These are phyloP conservation scores for Vitis rotundifolia DNA, from an alignment of 164 flowering plant species.

Conservation along the genomic window DNA sequence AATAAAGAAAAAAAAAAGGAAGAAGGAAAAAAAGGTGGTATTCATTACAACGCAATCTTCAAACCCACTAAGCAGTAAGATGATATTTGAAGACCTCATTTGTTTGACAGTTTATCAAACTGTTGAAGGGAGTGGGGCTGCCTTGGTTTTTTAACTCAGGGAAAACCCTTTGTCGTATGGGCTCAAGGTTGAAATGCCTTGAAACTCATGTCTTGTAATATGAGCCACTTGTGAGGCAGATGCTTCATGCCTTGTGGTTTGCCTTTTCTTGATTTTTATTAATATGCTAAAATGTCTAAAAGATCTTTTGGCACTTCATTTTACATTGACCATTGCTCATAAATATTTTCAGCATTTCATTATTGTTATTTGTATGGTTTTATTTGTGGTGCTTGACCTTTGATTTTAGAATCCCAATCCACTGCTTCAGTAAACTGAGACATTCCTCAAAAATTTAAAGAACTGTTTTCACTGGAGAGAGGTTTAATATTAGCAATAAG, in stretches of 20 bases:
- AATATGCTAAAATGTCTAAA: background rate
- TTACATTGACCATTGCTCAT: background rate
- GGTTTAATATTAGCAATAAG: no score
- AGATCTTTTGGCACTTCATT: slow-evolving; percentile 1
- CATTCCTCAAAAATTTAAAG: no score
- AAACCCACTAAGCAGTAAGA: no score
- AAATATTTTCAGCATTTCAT: background rate
- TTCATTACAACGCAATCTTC: no score
- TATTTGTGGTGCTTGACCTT: background rate
- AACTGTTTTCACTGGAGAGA: no score
- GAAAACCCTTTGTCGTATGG: background rate
- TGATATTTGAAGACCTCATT: background rate
- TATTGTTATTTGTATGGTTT: background rate
- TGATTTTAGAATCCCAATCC: no score
- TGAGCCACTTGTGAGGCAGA: background rate
- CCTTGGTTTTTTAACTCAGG: background rate
- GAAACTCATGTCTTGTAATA: background rate
- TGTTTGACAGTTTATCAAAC: background rate
- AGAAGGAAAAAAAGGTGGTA: no score
- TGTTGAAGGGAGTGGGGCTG: background rate
- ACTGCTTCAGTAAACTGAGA: no score
- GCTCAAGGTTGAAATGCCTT: background rate
- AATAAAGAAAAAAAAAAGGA: no score
- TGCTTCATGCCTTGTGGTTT: background rate
- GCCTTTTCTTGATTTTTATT: background rate